Conservation (phyloP, 306 rosid genomes). For the Luffa acutangula region DNA sequence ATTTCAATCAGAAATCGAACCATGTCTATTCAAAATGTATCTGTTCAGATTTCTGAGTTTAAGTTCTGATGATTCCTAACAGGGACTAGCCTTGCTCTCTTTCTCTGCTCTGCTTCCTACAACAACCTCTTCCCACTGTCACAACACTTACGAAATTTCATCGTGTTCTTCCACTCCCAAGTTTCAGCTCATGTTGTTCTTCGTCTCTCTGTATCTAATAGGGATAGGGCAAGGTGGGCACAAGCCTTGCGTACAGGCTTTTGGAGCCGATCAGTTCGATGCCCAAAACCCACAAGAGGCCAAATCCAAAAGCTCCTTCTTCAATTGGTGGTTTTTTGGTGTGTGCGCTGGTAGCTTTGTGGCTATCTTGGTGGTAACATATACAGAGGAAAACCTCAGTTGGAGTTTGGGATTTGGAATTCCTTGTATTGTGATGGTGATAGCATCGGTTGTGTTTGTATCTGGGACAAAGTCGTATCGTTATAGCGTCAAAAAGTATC, state of each 20-base stretch:
- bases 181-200: conserved; percentile 39
- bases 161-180: neutral
- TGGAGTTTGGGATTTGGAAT: conserved; percentile 66
- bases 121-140: neutral
- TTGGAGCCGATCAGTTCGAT: conserved; percentile 76
- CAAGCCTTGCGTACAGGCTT: conserved; percentile 78
- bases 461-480: conserved; percentile 44
- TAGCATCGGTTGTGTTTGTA: conserved; percentile 35
- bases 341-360: conserved; percentile 25
- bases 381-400: conserved; percentile 37
- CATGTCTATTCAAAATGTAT: no score
- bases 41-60: no score
- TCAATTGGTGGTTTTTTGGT: conserved; percentile 77
- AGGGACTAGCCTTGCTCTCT: conserved; percentile 21
- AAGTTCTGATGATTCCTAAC: neutral
- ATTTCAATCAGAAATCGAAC: no score
- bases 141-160: no score
- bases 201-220: conserved; percentile 44
- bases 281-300: conserved; percentile 36
- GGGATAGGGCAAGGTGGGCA: conserved; percentile 64
- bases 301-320: conserved; percentile 67
- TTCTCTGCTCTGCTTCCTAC: conserved; percentile 41
- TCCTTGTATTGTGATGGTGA: conserved; percentile 34
- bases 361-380: conserved; percentile 23
- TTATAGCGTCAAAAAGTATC: conserved; percentile 8